These are phyloP conservation scores for Rhododendron mucronatum DNA, from an alignment of 148 eudicot species.

Conservation along the genomic window DNA sequence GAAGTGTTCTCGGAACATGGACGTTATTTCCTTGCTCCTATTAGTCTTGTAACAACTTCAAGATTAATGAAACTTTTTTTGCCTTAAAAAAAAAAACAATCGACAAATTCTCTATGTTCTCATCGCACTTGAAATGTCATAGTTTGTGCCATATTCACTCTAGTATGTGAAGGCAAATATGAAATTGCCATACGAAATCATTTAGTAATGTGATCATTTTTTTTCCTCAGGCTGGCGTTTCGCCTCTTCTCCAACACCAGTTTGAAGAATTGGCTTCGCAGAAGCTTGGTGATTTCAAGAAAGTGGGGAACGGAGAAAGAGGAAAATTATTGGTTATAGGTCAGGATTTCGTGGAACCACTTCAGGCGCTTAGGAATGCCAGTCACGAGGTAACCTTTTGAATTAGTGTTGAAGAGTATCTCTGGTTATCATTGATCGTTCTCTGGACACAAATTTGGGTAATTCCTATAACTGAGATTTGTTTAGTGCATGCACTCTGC, in stretches of 20 bases:
- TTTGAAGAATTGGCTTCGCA: slow-evolving; percentile 62
- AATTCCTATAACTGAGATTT: neutral
- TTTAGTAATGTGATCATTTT: neutral
- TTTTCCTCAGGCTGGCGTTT: slow-evolving; percentile 67
- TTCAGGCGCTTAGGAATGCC: slow-evolving; percentile 77
- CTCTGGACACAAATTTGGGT: neutral
- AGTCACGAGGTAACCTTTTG: slow-evolving; percentile 62
- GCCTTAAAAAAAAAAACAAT: neutral
- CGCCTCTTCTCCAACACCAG: slow-evolving; percentile 72
- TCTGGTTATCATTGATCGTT: neutral
- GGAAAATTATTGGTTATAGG: slow-evolving; percentile 63
- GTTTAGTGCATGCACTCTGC: neutral
- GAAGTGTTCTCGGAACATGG: no score
- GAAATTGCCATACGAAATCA: neutral
- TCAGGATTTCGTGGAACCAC: slow-evolving; percentile 86
- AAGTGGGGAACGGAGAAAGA: slow-evolving; percentile 23
- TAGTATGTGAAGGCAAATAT: neutral
- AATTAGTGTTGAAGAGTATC: neutral
- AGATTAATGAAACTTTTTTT: no score
- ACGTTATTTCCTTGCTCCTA: no score
- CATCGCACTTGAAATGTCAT: neutral
- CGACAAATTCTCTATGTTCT: neutral
- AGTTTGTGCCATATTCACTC: neutral
- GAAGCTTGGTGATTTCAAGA: slow-evolving; percentile 29
- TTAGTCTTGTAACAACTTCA: no score